Percentiles rank a stretch among this genome's conserved stretches.
phyloP scores from a whole-genome alignment of 1,284 basidiomycete species.

The Cryptococcus hybrid region DNA sequence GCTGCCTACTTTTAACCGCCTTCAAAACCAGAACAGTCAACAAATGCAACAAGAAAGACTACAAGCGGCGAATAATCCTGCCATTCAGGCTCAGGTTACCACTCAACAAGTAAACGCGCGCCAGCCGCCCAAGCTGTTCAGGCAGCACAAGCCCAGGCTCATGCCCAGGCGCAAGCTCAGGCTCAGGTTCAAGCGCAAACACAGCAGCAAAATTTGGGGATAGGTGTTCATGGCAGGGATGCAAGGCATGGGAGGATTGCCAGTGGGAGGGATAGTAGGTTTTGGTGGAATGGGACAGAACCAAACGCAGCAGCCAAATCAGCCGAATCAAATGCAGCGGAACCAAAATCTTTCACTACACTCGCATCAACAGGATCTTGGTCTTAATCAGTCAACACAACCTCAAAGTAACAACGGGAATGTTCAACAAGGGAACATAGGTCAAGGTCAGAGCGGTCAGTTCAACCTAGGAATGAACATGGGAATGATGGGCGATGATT shows the following conservation, averaged over 20 bases:
- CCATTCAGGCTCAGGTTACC: background rate
- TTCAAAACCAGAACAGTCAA: constrained; percentile 15
- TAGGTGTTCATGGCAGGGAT: background rate
- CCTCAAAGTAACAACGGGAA: constrained; percentile 7
- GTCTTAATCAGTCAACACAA: background rate
- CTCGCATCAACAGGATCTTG: background rate
- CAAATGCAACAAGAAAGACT: constrained; percentile 12
- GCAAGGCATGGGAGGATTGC: constrained; percentile 12
- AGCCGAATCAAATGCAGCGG: constrained; percentile 2
- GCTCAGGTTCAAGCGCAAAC: constrained; percentile 6
- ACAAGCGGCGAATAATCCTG: background rate
- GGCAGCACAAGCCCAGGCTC: background rate
- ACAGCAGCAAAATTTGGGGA: constrained; percentile 7
- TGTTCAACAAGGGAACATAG: constrained; percentile 1
- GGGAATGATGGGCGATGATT: constrained; percentile 6
- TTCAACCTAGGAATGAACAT: background rate
- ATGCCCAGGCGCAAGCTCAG: background rate
- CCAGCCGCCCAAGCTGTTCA: background rate
- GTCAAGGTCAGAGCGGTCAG: constrained; percentile 6
- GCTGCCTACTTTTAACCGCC: constrained; percentile 15
- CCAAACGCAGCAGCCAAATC: constrained; percentile 6
- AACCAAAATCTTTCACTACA: background rate
- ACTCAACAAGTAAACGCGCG: background rate
- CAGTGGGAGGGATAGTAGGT: constrained; percentile 4
- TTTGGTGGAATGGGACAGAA: background rate